Evolutionary conservation across 202 grass and related monocot genomes (phyloP), one percentile per base, ranked within the genome.

Genomic region (Tripidium arundinaceum): DNA sequence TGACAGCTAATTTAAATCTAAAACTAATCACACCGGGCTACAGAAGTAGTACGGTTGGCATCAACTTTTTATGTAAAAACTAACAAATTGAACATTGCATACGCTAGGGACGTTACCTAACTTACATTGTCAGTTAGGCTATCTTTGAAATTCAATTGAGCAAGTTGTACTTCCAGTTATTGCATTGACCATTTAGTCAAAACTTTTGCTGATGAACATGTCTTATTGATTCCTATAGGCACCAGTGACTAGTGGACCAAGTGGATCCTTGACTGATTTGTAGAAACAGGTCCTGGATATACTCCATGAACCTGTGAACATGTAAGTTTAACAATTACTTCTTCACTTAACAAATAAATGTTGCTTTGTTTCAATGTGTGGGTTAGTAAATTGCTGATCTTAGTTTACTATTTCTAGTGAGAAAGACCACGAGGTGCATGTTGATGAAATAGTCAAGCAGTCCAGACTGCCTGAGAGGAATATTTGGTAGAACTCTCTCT

Each of bases 381-480:
- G 6, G 2, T 0, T 9, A 69, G 43, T 21, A 24, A 57, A 50
- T 37, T 68, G 0, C 31, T 72, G 49, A 43, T 62, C 31, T 27
- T 37, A 31, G 25, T 39, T 66, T 55, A 4, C 1, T 11, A 37
- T 63, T 28, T 63, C 50, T 82, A 99, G 92, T 5, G 77, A 84
- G 14, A 95, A 45, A 27, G 90, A 93, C 11, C 90, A 99, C 13
- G 96, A 92, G 4, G 83, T 99, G 62, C 96, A 99, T 73, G 12
- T 91, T 11, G 87, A 96, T 74, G 92, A 99, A 91, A 82, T 99
- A 55, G 28, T 66, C 45, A 87, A 84, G 62, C 82, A 70, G 29
- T 74, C 93, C 29, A 82, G 52, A 37, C 42, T 91, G 29, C 65
- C 92, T 8, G 55, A 21, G 43, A 27, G 8, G 16, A 95, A 95